Evolutionary conservation across 352 stramenopile genomes (phyloP).

Genomic region (Pythium sp.): DNA sequence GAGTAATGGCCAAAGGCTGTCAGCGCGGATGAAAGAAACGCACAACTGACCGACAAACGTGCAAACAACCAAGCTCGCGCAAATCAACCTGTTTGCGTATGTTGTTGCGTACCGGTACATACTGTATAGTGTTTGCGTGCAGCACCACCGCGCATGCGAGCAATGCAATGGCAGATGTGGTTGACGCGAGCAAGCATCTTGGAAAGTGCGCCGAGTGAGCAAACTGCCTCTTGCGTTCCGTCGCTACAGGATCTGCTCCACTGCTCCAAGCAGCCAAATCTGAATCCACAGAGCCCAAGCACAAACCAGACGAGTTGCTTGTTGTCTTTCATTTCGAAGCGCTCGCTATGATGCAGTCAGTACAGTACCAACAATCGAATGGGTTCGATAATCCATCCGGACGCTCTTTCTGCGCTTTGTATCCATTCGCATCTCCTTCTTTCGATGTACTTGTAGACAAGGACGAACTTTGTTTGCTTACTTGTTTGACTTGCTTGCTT

Average conservation of each 20-base stretch:
- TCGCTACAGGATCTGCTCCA: too few species aligned
- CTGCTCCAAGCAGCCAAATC: too few species aligned
- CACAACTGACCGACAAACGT: not conserved
- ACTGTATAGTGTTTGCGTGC: too few species aligned
- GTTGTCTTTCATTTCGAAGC: slow-evolving; percentile 3
- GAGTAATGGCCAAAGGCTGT: not conserved
- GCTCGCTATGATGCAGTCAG: too few species aligned
- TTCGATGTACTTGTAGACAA: not conserved
- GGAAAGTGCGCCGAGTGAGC: too few species aligned
- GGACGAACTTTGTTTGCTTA: not conserved
- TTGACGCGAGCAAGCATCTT: too few species aligned
- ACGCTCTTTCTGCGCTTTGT: not conserved
- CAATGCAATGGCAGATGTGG: too few species aligned
- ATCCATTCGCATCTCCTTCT: not conserved
- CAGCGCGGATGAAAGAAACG: not conserved
- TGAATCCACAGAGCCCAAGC: too few species aligned
- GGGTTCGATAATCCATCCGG: not conserved
- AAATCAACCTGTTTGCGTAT: not conserved
- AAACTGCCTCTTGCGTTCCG: too few species aligned
- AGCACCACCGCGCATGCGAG: too few species aligned
- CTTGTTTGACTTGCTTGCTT: not conserved
- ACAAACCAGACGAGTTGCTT: not conserved
- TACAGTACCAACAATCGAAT: not conserved
- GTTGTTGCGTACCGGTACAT: not conserved
- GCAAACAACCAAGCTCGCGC: not conserved